Conservation (phyloP, 192 early-diverging fungal species). For the Entophlyctis luteolus region DNA sequence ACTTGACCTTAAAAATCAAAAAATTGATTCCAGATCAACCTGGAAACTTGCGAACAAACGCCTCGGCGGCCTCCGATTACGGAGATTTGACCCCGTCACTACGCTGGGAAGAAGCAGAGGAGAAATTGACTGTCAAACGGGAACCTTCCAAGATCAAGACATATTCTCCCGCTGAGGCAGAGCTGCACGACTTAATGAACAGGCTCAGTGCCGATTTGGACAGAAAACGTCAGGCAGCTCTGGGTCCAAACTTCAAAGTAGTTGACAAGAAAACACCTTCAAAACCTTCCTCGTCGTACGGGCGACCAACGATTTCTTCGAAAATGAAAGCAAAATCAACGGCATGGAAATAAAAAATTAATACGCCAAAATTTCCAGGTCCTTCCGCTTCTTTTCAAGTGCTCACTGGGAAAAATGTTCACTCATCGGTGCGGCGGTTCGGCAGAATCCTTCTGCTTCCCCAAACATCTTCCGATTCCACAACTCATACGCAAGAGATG, state of each 20-base stretch:
- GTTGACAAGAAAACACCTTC: background rate
- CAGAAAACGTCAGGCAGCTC: background rate
- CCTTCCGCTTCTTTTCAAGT: too few relatives aligned
- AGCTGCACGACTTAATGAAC: constrained; percentile 13
- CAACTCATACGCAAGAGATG: too few relatives aligned
- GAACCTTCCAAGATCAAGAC: background rate
- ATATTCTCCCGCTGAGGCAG: constrained; percentile 6
- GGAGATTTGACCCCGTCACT: background rate
- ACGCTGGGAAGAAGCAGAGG: background rate
- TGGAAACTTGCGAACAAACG: background rate
- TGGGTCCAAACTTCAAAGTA: background rate
- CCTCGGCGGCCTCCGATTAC: background rate
- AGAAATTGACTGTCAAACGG: background rate
- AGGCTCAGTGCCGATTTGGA: background rate
- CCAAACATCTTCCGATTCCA: too few relatives aligned
- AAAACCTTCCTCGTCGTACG: background rate
- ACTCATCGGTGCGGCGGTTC: too few relatives aligned
- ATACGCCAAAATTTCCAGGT: too few relatives aligned
- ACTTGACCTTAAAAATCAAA: background rate
- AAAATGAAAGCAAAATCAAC: background rate
- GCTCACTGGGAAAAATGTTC: too few relatives aligned
- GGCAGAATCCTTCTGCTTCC: too few relatives aligned
- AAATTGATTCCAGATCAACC: background rate
- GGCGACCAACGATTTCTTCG: background rate
- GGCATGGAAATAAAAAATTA: background rate